phyloP scores from a whole-genome alignment of 768 basidiomycete species.

The Lyophyllum atratum region DNA sequence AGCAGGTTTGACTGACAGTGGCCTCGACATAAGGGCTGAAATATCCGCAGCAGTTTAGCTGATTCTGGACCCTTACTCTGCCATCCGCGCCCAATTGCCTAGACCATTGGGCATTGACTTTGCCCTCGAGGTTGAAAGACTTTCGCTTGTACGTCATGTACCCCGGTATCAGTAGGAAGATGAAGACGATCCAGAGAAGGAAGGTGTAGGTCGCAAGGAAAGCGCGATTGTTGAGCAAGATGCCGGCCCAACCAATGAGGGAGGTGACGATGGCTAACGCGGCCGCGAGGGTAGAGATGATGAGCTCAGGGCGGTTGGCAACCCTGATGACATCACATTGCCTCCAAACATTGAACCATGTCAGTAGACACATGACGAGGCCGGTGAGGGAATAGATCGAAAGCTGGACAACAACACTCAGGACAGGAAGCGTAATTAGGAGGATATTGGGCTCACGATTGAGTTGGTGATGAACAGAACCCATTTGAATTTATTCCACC shows the following conservation, averaged over 20 bases:
- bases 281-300: conserved; percentile 71
- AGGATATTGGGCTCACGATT: conserved; percentile 28
- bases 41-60: conserved; percentile 80
- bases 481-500: conserved; percentile 90
- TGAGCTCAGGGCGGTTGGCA: conserved; percentile 66
- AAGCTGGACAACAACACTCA: conserved; percentile 31
- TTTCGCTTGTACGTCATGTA: conserved; percentile 77
- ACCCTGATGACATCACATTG: conserved; percentile 73
- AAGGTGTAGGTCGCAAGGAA: conserved; percentile 83
- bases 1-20: conserved; percentile 73
- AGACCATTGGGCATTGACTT: conserved; percentile 79
- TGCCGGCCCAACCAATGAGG: conserved; percentile 75
- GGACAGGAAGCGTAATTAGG: background rate
- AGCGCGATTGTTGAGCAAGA: conserved; percentile 80
- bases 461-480: conserved; percentile 63
- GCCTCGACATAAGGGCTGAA: conserved; percentile 81
- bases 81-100: conserved; percentile 57
- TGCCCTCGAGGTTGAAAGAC: conserved; percentile 80
- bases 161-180: conserved; percentile 70
- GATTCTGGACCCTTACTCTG: conserved; percentile 70
- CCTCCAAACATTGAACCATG: conserved; percentile 76
- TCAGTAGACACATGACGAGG: conserved; percentile 67
- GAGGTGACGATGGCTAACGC: conserved; percentile 61
- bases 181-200: conserved; percentile 74
- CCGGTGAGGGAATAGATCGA: conserved; percentile 60